phyloP scores from a whole-genome alignment of 129 eudicot species.

The Calendula officinalis region DNA sequence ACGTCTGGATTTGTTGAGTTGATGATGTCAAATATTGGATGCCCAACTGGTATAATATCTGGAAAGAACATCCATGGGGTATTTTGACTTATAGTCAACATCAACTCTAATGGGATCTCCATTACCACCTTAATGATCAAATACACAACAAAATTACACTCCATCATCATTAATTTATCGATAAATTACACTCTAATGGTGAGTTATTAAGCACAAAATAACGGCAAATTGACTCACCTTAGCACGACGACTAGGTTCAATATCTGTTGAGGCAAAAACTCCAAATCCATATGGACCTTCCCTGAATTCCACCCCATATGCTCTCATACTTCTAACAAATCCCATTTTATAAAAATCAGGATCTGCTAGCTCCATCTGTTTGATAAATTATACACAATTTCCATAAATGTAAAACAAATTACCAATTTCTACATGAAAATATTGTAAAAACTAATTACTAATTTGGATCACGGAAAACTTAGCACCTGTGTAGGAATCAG shows the following conservation, averaged over 20 bases:
- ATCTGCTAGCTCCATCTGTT: slow-evolving; percentile 86
- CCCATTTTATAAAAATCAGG: slow-evolving; percentile 97
- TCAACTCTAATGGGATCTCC: slow-evolving; percentile 95
- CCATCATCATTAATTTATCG: neutral
- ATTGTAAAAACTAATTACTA: neutral
- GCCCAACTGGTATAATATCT: slow-evolving; percentile 86
- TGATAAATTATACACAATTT: neutral
- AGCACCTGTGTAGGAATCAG: neutral
- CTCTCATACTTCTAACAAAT: slow-evolving; percentile 77
- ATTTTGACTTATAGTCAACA: slow-evolving; percentile 88
- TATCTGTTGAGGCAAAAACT: slow-evolving; percentile 80
- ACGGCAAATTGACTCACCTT: slow-evolving; percentile 44
- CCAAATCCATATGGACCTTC: slow-evolving; percentile 98
- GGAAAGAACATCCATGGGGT: slow-evolving; percentile 99
- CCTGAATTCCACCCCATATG: slow-evolving; percentile 91
- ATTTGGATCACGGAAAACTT: neutral
- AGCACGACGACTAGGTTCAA: slow-evolving; percentile 85
- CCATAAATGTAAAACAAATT: neutral
- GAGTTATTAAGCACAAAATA: neutral
- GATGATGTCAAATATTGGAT: slow-evolving; percentile 93
- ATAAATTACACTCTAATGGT: neutral
- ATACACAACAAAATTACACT: slow-evolving; percentile 10
- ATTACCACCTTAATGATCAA: slow-evolving; percentile 64
- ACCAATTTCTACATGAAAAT: neutral
- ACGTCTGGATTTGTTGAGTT: slow-evolving; percentile 96